Conservation (phyloP, 345 rosid genomes). For the Pistacia atlantica region DNA sequence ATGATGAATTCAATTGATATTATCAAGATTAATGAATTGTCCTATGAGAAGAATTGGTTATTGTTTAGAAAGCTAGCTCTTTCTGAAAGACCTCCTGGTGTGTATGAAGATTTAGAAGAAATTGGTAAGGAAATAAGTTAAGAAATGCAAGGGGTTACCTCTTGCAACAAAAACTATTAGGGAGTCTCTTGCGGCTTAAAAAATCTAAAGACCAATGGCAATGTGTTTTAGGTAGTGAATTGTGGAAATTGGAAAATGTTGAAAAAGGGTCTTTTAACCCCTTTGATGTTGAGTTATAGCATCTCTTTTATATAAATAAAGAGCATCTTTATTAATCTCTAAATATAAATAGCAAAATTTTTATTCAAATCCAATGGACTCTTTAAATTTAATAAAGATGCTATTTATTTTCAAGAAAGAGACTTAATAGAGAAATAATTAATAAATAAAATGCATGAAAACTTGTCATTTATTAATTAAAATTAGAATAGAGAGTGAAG, state of each 20-base stretch:
- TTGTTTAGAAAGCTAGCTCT: constrained; percentile 20
- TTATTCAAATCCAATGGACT: too few relatives aligned
- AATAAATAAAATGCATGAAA: too few relatives aligned
- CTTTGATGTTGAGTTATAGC: neutral
- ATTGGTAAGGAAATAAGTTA: constrained; percentile 18
- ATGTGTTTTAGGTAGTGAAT: constrained; percentile 19
- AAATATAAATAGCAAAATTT: too few relatives aligned
- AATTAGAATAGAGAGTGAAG: too few relatives aligned
- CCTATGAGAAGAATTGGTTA: constrained; percentile 16
- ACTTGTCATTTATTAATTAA: too few relatives aligned
- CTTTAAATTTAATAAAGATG: too few relatives aligned
- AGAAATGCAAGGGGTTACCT: constrained; percentile 31
- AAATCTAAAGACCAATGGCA: neutral
- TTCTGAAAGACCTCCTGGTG: constrained; percentile 12
- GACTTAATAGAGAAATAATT: too few relatives aligned
- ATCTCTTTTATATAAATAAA: too few relatives aligned
- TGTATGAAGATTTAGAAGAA: neutral
- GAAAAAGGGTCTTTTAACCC: constrained; percentile 12
- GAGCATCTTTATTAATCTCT: too few relatives aligned
- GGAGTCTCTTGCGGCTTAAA: constrained; percentile 23
- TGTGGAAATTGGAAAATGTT: constrained; percentile 10
- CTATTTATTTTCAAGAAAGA: too few relatives aligned
- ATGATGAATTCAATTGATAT: neutral
- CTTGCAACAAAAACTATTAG: constrained; percentile 22
- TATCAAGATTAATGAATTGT: neutral